phyloP scores from a whole-genome alignment of 2,329 filamentous ascomycete genomes.

The Ascocoryne sarcoides region DNA sequence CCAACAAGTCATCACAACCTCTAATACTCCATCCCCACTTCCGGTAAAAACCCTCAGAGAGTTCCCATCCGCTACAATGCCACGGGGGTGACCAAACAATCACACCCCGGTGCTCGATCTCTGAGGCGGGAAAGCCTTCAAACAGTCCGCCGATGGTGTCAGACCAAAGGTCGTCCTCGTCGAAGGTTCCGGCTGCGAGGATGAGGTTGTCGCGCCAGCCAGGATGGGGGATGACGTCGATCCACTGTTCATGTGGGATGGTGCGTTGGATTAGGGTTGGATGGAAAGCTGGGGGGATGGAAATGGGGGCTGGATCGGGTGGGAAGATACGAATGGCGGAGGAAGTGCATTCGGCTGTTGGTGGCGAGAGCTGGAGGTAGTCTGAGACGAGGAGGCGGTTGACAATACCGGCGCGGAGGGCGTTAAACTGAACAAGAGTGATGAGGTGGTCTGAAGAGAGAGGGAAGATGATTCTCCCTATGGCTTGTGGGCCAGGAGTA shows the following conservation, averaged over 20 bases:
- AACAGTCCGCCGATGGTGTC: slow-evolving; percentile 15
- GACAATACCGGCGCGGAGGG: slow-evolving; percentile 29
- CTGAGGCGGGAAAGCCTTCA: slow-evolving; percentile 6
- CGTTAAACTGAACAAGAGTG: slow-evolving; percentile 34
- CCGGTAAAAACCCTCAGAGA: slow-evolving; percentile 11
- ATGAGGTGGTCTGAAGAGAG: slow-evolving; percentile 35
- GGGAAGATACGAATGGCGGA: background rate
- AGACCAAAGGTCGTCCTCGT: slow-evolving; percentile 11
- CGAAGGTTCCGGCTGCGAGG: slow-evolving; percentile 5
- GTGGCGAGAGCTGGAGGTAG: slow-evolving; percentile 22
- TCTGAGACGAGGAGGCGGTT: slow-evolving; percentile 29
- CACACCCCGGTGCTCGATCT: slow-evolving; percentile 10
- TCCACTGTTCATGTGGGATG: slow-evolving; percentile 10
- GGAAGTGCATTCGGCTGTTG: slow-evolving; percentile 2
- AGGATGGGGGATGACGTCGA: slow-evolving; percentile 11
- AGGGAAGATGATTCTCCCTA: slow-evolving; percentile 27
- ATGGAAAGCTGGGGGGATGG: slow-evolving; percentile 7
- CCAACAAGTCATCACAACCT: slow-evolving; percentile 14
- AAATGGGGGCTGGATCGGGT: slow-evolving; percentile 1
- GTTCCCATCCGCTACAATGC: slow-evolving; percentile 13
- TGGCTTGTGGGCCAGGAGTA: background rate
- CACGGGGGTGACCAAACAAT: slow-evolving; percentile 15
- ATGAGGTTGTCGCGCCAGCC: slow-evolving; percentile 15
- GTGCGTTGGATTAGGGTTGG: slow-evolving; percentile 10
- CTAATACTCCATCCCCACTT: slow-evolving; percentile 14